Base-by-base conservation (phyloP, 345 rosid genomes). In the Erucastrum elatum region DNA sequence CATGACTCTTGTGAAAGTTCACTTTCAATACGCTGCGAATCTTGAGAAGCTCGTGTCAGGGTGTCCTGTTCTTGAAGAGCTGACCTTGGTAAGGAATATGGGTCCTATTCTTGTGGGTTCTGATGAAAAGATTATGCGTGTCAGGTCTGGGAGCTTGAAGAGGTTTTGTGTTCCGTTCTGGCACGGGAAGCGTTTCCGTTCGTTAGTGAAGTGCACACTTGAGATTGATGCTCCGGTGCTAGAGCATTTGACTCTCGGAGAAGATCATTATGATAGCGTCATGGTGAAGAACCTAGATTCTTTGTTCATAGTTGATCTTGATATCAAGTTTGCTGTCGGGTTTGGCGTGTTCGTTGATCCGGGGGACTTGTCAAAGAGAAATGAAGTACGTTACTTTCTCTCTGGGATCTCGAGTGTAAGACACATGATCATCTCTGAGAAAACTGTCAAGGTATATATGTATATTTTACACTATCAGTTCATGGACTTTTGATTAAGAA, bases 151-250 rank as follows among this genome's bases (percentile, higher is more conserved):
- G 30, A 27, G 30, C 30, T 27, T 27, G 30, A 27, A 27, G 30
- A 27, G 30, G 30, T 27, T 27, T 27, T 2, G 30, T 27, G 30
- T 27, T 49, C 70, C 66, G 4, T 2, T 1, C 6, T 0, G 2
- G 56, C 2, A 15, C 30, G 73, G 65, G 13, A 0, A 0, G 2
- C 5, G 0, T 9, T 5, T 8, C 16, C 5, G n/a, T 3, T 70
- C 34, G 33, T 1, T 1, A 0, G 61, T 16, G 69, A 13, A 17
- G 13, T 58, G 2, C 8, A 58, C 75, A 0, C 67, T 75, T 33
- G 64, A 66, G 53, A 65, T 75, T 34, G 71, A 75, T 53, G 71
- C 71, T 75, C 78, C 71, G 1, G 11, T 53, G 27, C 70, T 75
- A 13, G 71, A 75, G 64, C 29, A 31, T 65, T 4, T 65, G 78